These are phyloP conservation scores for Capsicum baccatum DNA, from an alignment of 257 asterid genomes.

Conservation along the genomic window DNA sequence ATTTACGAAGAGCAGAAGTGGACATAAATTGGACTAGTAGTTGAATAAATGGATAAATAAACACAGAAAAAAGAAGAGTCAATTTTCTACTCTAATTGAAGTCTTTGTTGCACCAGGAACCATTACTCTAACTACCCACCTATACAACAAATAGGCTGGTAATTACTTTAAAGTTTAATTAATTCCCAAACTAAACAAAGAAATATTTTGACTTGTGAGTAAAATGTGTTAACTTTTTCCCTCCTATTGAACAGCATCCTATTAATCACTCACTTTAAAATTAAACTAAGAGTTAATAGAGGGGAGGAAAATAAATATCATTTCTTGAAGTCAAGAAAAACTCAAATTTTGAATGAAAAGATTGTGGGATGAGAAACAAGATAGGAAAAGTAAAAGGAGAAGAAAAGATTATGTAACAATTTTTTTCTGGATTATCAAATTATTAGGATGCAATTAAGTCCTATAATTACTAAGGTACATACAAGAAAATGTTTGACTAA, in stretches of 20 bases:
- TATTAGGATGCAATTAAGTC: not conserved
- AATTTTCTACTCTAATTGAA: not conserved
- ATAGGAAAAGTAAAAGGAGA: not conserved
- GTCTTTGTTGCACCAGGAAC: conserved; percentile 3
- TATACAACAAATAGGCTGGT: not conserved
- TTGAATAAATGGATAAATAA: not conserved
- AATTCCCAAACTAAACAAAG: not conserved
- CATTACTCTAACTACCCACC: not conserved
- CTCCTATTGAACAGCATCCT: not conserved
- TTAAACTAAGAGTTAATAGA: not conserved
- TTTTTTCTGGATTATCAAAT: not conserved
- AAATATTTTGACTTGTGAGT: not conserved
- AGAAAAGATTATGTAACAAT: not conserved
- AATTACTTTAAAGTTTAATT: not conserved
- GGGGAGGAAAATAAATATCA: not conserved
- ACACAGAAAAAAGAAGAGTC: not conserved
- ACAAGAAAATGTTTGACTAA: not conserved
- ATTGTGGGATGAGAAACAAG: conserved; percentile 8
- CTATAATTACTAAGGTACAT: not conserved
- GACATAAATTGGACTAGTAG: not conserved
- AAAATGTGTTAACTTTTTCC: not conserved
- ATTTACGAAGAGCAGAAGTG: not conserved
- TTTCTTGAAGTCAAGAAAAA: not conserved
- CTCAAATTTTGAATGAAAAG: not conserved
- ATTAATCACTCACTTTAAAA: not conserved